Conservation (phyloP, 805 yeast species). For the Metschnikowia aberdeeniae region DNA sequence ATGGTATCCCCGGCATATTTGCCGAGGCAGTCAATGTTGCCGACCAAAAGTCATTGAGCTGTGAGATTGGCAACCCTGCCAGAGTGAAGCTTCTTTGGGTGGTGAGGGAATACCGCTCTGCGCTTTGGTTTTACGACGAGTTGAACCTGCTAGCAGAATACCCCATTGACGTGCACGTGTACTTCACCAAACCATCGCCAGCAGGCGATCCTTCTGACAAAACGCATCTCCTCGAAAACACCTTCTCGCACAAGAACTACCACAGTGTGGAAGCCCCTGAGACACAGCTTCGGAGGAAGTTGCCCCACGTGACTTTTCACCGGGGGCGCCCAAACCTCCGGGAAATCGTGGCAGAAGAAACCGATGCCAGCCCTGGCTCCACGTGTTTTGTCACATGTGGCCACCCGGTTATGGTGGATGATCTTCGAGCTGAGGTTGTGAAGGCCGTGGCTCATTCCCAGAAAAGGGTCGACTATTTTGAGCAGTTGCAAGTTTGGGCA, state of each 20-base stretch:
- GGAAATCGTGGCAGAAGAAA: constrained; percentile 6
- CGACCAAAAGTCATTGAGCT: not conserved
- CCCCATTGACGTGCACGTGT: constrained; percentile 24
- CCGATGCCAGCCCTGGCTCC: constrained; percentile 10
- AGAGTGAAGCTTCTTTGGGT: constrained; percentile 57
- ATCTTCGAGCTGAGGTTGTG: constrained; percentile 21
- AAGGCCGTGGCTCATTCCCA: constrained; percentile 2
- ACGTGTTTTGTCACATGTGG: constrained; percentile 29
- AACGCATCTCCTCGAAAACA: constrained; percentile 10
- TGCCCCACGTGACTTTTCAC: constrained; percentile 10
- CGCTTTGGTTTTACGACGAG: constrained; percentile 50
- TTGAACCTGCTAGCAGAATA: constrained; percentile 23
- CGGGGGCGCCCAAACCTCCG: constrained; percentile 15
- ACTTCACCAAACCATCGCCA: constrained; percentile 9
- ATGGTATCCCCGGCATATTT: constrained; percentile 40
- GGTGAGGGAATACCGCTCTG: constrained; percentile 47
- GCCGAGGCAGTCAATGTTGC: constrained; percentile 25
- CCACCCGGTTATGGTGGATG: constrained; percentile 33
- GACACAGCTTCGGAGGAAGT: constrained; percentile 5
- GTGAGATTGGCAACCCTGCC: constrained; percentile 1
- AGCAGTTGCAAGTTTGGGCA: constrained; percentile 21
- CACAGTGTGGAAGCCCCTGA: constrained; percentile 2
- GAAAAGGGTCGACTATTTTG: constrained; percentile 16
- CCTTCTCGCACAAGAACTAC: constrained; percentile 9
- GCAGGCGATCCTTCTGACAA: constrained; percentile 5